Conservation (phyloP, 179 eudicot genomes). For the Monotropa hypopitys region DNA sequence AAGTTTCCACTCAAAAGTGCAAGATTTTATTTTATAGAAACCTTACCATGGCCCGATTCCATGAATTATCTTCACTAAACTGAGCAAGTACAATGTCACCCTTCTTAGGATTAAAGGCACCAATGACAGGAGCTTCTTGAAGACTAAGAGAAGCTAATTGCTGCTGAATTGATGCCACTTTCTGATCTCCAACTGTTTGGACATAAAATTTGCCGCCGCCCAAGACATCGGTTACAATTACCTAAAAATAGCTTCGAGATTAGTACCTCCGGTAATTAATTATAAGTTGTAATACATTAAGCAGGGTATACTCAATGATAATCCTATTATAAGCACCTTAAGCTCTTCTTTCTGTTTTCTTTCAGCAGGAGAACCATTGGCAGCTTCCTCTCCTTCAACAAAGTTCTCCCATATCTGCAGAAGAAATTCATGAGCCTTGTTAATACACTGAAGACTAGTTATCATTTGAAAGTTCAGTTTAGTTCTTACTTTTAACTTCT, state of each 20-base stretch:
- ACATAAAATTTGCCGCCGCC: constrained; percentile 87
- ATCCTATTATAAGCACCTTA: constrained; percentile 35
- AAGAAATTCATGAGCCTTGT: background rate
- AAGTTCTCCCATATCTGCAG: constrained; percentile 87
- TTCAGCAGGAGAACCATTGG: constrained; percentile 46
- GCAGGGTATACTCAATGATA: background rate
- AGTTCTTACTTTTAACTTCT: constrained; percentile 69
- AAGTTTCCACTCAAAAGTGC: background rate
- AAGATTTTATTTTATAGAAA: background rate
- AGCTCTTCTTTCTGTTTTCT: constrained; percentile 73
- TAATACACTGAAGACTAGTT: background rate
- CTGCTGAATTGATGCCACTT: constrained; percentile 63
- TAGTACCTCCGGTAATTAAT: background rate
- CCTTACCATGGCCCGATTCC: constrained; percentile 94
- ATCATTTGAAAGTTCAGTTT: background rate
- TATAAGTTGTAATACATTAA: constrained; percentile 2
- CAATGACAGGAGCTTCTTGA: constrained; percentile 63
- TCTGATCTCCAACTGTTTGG: constrained; percentile 61
- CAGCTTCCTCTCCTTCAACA: constrained; percentile 86
- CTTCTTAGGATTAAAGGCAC: constrained; percentile 75
- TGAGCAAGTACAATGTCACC: constrained; percentile 87
- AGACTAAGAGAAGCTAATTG: constrained; percentile 69
- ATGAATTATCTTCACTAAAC: constrained; percentile 81
- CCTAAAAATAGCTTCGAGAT: constrained; percentile 28
- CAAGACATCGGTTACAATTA: constrained; percentile 66